Evolutionary conservation across 306 rosid genomes (phyloP).

Genomic region (Casuarina cunninghamiana): DNA sequence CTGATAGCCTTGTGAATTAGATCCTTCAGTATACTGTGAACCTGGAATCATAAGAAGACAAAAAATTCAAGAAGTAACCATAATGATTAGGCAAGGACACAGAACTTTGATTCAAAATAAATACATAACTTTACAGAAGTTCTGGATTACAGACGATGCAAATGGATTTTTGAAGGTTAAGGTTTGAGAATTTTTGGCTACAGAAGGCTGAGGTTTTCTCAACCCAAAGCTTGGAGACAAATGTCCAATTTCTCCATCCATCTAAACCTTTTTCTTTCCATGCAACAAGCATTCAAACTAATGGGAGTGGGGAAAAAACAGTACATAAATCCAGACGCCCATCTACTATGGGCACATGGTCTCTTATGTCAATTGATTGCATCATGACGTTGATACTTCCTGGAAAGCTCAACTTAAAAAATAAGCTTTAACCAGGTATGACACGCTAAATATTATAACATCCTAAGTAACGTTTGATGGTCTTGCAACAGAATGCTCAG

Average conservation of each 20-base stretch:
- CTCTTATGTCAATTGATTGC: neutral
- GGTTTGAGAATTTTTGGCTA: neutral
- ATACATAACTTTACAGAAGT: conserved; percentile 3
- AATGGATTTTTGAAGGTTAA: neutral
- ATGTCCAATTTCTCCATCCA: neutral
- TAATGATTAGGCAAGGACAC: neutral
- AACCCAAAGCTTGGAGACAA: neutral
- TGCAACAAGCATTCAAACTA: neutral
- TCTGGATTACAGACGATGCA: neutral
- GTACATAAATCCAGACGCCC: neutral
- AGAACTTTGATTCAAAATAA: neutral
- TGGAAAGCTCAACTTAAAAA: conserved; percentile 3
- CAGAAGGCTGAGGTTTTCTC: neutral
- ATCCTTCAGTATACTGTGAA: conserved; percentile 70
- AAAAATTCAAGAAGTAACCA: conserved; percentile 18
- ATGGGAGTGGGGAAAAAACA: neutral
- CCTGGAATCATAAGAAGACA: conserved; percentile 45
- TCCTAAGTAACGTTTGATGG: neutral
- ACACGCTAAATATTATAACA: neutral
- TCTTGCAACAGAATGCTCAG: neutral
- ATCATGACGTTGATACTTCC: neutral
- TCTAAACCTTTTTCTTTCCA: neutral
- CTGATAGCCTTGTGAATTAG: conserved; percentile 75
- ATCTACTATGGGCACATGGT: neutral
- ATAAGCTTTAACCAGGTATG: neutral